Percentiles rank a stretch among this genome's conserved stretches.
Conservation (phyloP, 441 rosid genomes). For the Theobroma grandiflorum region DNA sequence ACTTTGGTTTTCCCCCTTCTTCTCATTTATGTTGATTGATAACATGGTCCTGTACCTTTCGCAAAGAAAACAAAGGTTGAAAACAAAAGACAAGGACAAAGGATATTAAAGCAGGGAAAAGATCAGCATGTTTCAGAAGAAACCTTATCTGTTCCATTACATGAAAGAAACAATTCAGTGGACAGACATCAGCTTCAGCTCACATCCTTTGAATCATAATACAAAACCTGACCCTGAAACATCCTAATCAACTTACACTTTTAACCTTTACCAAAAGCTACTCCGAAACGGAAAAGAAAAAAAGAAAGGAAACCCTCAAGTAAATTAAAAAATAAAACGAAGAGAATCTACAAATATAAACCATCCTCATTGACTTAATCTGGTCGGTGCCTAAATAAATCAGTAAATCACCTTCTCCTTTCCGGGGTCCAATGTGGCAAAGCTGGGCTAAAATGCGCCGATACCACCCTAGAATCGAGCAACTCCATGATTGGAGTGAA, state of each 20-base stretch:
- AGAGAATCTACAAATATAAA: slow-evolving; percentile 17
- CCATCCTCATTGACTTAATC: slow-evolving; percentile 35
- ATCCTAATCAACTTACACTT: slow-evolving; percentile 43
- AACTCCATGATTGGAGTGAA: slow-evolving; percentile 87
- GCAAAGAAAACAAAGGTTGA: not conserved
- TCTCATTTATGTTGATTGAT: not conserved
- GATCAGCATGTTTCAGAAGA: not conserved
- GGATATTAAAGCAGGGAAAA: not conserved
- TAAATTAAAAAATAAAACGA: not conserved
- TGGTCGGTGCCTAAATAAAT: slow-evolving; percentile 34
- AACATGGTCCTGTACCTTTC: not conserved
- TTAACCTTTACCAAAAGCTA: slow-evolving; percentile 24
- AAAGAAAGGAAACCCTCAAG: not conserved
- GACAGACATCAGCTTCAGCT: slow-evolving; percentile 22
- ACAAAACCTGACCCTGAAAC: slow-evolving; percentile 39
- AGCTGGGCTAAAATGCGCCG: slow-evolving; percentile 70
- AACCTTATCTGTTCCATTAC: slow-evolving; percentile 20
- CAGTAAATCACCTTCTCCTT: slow-evolving; percentile 42
- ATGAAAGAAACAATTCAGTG: slow-evolving; percentile 40
- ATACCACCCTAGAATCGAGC: slow-evolving; percentile 76
- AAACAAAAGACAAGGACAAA: slow-evolving; percentile 3
- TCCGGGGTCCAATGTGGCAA: slow-evolving; percentile 86
- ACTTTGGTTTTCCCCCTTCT: not conserved
- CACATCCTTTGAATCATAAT: slow-evolving; percentile 30
- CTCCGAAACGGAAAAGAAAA: not conserved